Evolutionary conservation across 768 basidiomycete species (phyloP).

Genomic region (Kwoniella botswanensis): DNA sequence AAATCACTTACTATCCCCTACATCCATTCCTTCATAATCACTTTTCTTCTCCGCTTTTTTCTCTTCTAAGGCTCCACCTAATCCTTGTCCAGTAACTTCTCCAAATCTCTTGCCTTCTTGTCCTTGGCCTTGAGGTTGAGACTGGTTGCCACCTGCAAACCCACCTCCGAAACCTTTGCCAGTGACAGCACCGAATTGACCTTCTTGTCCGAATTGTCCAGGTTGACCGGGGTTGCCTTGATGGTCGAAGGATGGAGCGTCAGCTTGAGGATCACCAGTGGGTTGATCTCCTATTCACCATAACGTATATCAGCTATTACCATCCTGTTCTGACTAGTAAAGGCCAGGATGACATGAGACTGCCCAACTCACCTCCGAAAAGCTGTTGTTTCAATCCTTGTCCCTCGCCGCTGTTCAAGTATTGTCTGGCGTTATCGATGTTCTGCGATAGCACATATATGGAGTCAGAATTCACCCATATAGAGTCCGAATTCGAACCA

Average conservation of each 20-base stretch:
- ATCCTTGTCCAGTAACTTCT: background rate
- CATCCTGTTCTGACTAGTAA: too few relatives aligned
- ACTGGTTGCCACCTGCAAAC: conserved; percentile 1
- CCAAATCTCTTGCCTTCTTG: background rate
- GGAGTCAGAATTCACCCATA: too few relatives aligned
- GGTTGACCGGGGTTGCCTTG: conserved; percentile 31
- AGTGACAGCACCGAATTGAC: conserved; percentile 36
- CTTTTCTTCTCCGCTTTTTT: conserved; percentile 15
- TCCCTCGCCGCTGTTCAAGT: conserved; percentile 36
- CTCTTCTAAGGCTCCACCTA: background rate
- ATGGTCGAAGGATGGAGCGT: conserved; percentile 27
- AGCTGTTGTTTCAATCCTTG: conserved; percentile 30
- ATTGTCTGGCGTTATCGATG: conserved; percentile 40
- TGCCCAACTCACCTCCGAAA: conserved; percentile 22
- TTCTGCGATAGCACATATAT: conserved; percentile 6
- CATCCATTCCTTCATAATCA: conserved; percentile 23
- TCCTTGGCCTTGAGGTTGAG: background rate
- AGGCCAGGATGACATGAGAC: background rate
- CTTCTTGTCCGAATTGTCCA: conserved; percentile 36
- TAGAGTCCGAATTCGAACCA: too few relatives aligned
- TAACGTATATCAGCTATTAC: background rate
- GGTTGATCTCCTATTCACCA: conserved; percentile 6
- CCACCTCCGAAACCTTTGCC: conserved; percentile 37
- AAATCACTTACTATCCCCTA: conserved; percentile 19
- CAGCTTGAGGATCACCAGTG: conserved; percentile 24